A percentile compares a stretch with the other conserved stretches of the same genome.
phyloP scores from a whole-genome alignment of 164 flowering plant species.

The Tetracentron sinense region DNA sequence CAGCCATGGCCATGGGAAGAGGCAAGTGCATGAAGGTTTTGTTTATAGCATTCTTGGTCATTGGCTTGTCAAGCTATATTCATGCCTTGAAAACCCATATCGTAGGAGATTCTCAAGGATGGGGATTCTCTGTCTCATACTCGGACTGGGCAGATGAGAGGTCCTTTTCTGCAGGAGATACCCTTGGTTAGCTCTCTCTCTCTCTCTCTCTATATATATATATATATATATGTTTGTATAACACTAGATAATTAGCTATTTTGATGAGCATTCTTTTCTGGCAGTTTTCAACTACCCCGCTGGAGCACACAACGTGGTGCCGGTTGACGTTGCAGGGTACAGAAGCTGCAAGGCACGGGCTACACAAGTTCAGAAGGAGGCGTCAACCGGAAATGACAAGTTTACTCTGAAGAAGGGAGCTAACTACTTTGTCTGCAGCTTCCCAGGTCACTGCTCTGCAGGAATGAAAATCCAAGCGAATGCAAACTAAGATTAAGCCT shows the following conservation, averaged over 20 bases:
- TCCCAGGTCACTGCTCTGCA: constrained; percentile 11
- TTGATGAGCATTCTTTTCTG: neutral
- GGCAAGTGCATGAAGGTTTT: constrained; percentile 11
- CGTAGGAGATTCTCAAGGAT: constrained; percentile 17
- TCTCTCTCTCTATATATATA: neutral
- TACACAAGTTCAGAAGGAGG: neutral
- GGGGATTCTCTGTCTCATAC: constrained; percentile 12
- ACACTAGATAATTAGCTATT: neutral
- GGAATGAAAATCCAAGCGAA: constrained; percentile 16
- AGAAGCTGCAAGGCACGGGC: constrained; percentile 8
- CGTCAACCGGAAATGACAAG: constrained; percentile 15
- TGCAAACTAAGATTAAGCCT: constrained; percentile 5
- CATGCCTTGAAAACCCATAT: constrained; percentile 9
- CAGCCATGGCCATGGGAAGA: constrained; percentile 9
- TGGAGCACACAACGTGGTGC: constrained; percentile 15
- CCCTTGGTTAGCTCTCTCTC: constrained; percentile 4
- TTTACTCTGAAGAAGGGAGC: constrained; percentile 14
- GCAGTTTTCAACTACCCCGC: constrained; percentile 17
- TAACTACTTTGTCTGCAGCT: constrained; percentile 18
- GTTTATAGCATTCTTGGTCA: constrained; percentile 6
- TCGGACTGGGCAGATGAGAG: constrained; percentile 7
- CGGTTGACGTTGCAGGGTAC: constrained; percentile 6
- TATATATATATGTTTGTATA: no score
- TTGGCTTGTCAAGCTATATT: neutral
- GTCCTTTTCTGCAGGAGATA: constrained; percentile 15